These are phyloP conservation scores for Wickerhamomyces chaumierensis DNA, from an alignment of 805 yeast genomes.

Conservation along the genomic window DNA sequence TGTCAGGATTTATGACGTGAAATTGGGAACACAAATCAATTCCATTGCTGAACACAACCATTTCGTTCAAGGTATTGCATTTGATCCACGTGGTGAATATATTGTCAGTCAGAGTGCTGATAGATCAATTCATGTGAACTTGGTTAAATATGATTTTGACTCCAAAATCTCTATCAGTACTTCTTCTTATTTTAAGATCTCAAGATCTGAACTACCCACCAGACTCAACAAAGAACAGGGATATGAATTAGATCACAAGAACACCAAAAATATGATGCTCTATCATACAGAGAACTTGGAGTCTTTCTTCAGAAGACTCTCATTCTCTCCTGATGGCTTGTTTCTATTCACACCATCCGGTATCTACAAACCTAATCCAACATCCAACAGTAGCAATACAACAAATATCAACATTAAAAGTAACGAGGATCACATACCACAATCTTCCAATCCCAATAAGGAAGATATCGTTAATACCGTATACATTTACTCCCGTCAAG, in stretches of 20 bases:
- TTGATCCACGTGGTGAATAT: slow-evolving; percentile 82
- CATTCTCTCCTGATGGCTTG: slow-evolving; percentile 86
- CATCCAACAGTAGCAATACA: not conserved
- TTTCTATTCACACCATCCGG: slow-evolving; percentile 75
- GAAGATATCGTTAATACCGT: slow-evolving; percentile 57
- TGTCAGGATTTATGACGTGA: slow-evolving; percentile 53
- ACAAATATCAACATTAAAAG: slow-evolving; percentile 1
- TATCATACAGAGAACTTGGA: slow-evolving; percentile 83
- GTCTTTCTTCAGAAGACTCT: slow-evolving; percentile 78
- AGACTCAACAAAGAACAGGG: slow-evolving; percentile 3
- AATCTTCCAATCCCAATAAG: slow-evolving; percentile 8
- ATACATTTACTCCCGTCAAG: slow-evolving; percentile 64
- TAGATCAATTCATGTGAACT: slow-evolving; percentile 65
- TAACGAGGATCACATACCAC: too few species aligned
- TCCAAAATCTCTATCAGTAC: slow-evolving; percentile 21
- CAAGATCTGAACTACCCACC: slow-evolving; percentile 48
- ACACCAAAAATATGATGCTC: slow-evolving; percentile 29
- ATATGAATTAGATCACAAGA: slow-evolving; percentile 3
- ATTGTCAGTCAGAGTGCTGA: slow-evolving; percentile 88
- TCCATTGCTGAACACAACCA: slow-evolving; percentile 70
- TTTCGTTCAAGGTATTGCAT: slow-evolving; percentile 89
- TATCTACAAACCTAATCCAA: slow-evolving; percentile 26
- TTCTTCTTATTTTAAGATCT: slow-evolving; percentile 34
- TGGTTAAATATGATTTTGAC: slow-evolving; percentile 19
- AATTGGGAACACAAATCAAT: slow-evolving; percentile 42